phyloP scores from a whole-genome alignment of 2,329 filamentous ascomycete species.

The Penicillium paneum region DNA sequence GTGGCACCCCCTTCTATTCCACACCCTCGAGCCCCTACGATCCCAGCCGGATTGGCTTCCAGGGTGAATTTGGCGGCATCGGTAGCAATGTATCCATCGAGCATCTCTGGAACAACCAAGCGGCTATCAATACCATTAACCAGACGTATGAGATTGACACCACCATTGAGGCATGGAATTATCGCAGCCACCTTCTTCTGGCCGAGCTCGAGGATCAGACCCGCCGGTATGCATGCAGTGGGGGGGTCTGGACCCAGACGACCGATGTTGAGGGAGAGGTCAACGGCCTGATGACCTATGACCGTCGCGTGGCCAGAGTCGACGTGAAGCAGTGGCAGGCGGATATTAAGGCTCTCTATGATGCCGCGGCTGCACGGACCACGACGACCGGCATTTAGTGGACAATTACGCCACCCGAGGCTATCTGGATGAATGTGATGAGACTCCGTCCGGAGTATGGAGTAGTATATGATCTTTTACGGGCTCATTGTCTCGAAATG shows the following conservation, averaged over 20 bases:
- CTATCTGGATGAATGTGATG: background rate
- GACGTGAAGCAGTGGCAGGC: constrained; percentile 57
- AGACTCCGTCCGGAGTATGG: background rate
- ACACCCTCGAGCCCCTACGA: constrained; percentile 56
- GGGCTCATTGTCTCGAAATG: background rate
- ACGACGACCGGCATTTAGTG: constrained; percentile 6
- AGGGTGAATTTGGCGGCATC: constrained; percentile 69
- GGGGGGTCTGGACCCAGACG: constrained; percentile 70
- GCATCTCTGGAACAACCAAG: constrained; percentile 63
- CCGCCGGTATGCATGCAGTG: constrained; percentile 60
- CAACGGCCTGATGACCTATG: constrained; percentile 68
- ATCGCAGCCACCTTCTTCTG: constrained; percentile 56
- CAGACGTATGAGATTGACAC: constrained; percentile 66
- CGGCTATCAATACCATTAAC: constrained; percentile 59
- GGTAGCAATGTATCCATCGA: constrained; percentile 63
- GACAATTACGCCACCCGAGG: background rate
- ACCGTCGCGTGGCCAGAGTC: constrained; percentile 56
- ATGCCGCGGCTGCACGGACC: constrained; percentile 45
- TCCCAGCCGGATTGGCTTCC: constrained; percentile 60
- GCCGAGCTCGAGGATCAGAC: constrained; percentile 49
- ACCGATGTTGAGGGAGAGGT: constrained; percentile 73
- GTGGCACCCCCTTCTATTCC: constrained; percentile 67
- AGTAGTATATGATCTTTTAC: background rate
- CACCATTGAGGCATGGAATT: constrained; percentile 62
- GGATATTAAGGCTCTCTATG: constrained; percentile 60